A percentile compares a stretch with the other conserved stretches of the same genome.
Conservation (phyloP, 1,284 basidiomycete genomes). For the Fomitopsis pinicola region DNA sequence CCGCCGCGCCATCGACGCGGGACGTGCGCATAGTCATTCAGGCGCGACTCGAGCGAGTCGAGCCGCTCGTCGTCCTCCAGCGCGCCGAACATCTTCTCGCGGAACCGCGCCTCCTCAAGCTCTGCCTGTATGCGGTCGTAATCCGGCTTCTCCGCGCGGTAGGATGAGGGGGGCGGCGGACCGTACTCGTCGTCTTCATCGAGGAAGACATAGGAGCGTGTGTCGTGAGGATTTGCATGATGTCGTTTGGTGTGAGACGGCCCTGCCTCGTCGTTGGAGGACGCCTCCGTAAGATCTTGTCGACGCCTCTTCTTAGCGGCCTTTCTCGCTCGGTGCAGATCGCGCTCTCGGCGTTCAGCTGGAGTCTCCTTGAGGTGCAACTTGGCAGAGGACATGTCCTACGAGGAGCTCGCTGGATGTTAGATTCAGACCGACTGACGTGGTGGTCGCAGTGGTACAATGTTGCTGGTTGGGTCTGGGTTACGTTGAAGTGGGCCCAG, state of each 20-base stretch:
- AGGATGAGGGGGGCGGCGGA: slow-evolving; percentile 13
- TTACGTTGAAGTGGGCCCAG: no score
- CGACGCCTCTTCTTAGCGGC: slow-evolving; percentile 28
- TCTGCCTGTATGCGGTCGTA: slow-evolving; percentile 48
- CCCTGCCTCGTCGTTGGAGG: slow-evolving; percentile 1
- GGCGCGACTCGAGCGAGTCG: slow-evolving; percentile 53
- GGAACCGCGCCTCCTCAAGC: slow-evolving; percentile 59
- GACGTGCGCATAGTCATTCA: slow-evolving; percentile 66
- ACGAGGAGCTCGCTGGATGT: not conserved
- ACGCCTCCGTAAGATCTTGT: not conserved
- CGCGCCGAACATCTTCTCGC: slow-evolving; percentile 66
- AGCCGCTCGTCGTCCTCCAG: slow-evolving; percentile 66
- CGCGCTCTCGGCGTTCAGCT: slow-evolving; percentile 57
- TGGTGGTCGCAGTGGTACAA: not conserved
- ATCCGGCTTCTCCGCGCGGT: slow-evolving; percentile 34
- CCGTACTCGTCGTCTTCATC: slow-evolving; percentile 25
- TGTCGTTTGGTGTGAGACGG: slow-evolving; percentile 11
- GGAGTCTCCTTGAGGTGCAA: slow-evolving; percentile 70
- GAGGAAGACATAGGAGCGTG: slow-evolving; percentile 1
- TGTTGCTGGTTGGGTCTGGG: no score
- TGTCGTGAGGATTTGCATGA: slow-evolving; percentile 6
- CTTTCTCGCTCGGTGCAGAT: slow-evolving; percentile 45
- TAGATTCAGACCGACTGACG: not conserved
- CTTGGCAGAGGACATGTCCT: slow-evolving; percentile 35
- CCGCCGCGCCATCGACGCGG: slow-evolving; percentile 52